Evolutionary conservation across 306 rosid genomes (phyloP).

Genomic region (Benincasa hispida): DNA sequence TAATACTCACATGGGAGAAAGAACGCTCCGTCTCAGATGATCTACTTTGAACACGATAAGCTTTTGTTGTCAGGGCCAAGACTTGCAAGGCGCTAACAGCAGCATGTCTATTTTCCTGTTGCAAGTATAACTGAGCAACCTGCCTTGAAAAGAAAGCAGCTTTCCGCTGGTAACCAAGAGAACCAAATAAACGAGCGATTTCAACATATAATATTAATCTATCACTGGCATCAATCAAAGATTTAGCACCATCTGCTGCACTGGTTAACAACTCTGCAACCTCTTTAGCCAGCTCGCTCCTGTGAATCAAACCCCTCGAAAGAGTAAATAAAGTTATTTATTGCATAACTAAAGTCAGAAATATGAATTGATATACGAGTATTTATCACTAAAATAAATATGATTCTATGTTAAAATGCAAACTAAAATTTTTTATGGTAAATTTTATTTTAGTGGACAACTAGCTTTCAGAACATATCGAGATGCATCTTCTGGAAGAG

Average conservation of each 20-base stretch:
- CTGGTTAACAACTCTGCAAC: constrained; percentile 77
- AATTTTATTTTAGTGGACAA: not conserved
- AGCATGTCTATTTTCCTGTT: constrained; percentile 81
- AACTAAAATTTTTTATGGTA: not conserved
- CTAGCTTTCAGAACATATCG: not conserved
- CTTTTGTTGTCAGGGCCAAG: constrained; percentile 91
- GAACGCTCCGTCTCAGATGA: constrained; percentile 39
- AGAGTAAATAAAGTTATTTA: not conserved
- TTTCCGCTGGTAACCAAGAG: constrained; percentile 88
- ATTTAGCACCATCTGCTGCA: constrained; percentile 97
- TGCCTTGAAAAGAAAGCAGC: constrained; percentile 96
- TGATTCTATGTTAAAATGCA: not conserved
- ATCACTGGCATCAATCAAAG: constrained; percentile 91
- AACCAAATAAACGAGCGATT: constrained; percentile 92
- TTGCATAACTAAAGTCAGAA: not conserved
- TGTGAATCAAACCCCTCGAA: constrained; percentile 15
- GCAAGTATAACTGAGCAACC: constrained; percentile 94
- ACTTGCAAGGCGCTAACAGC: constrained; percentile 99
- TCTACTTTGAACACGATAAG: constrained; percentile 92
- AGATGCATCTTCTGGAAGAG: not conserved
- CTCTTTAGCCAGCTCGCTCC: constrained; percentile 90
- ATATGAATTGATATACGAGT: not conserved
- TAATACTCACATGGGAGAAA: constrained; percentile 47
- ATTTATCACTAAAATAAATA: not conserved
- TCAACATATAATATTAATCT: constrained; percentile 72